phyloP scores from a whole-genome alignment of 768 basidiomycete genomes.

The Trametes maxima region DNA sequence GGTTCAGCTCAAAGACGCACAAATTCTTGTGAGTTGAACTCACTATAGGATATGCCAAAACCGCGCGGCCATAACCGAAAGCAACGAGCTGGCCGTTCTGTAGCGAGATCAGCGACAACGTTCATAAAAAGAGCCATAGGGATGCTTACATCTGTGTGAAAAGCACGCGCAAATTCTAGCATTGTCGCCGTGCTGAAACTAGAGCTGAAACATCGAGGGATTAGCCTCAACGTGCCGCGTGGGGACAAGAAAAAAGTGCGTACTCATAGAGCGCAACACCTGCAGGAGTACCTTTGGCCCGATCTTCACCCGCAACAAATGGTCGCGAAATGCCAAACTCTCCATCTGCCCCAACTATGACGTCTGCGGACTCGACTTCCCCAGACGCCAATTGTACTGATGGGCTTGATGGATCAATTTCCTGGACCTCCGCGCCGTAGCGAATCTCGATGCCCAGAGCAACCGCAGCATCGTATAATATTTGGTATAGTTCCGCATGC shows the following conservation, averaged over 20 bases:
- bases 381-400: slow-evolving; percentile 33
- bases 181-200: no score
- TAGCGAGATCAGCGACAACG: no score
- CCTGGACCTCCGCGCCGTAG: slow-evolving; percentile 28
- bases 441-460: slow-evolving; percentile 31
- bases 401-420: slow-evolving; percentile 24
- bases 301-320: slow-evolving; percentile 16
- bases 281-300: slow-evolving; percentile 11
- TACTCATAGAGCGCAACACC: slow-evolving; percentile 33
- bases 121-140: neutral
- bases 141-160: neutral
- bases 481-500: slow-evolving; percentile 35
- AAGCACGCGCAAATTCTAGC: neutral
- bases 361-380: slow-evolving; percentile 32
- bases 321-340: slow-evolving; percentile 26
- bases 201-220: neutral
- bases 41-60: slow-evolving; percentile 17
- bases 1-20: no score
- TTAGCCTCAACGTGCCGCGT: neutral
- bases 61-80: slow-evolving; percentile 4
- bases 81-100: slow-evolving; percentile 4
- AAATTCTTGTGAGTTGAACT: neutral
- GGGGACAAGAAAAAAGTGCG: neutral
- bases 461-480: slow-evolving; percentile 35
- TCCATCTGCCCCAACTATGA: slow-evolving; percentile 41